Evolutionary conservation across 805 yeast genomes (phyloP).

Genomic region (Scheffersomyces amazonensis): DNA sequence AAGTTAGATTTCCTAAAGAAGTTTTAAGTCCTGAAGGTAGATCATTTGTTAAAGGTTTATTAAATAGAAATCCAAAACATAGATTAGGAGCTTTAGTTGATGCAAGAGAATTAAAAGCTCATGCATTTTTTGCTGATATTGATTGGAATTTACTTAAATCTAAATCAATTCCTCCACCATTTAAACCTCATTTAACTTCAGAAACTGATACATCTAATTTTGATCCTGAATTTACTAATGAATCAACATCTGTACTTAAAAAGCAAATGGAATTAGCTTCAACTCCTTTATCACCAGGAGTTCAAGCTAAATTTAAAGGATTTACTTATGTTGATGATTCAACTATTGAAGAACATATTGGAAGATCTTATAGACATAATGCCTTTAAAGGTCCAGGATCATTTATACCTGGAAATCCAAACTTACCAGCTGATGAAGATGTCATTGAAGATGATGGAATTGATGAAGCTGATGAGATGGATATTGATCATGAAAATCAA

Average conservation of each 20-base stretch:
- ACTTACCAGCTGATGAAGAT: slow-evolving; percentile 79
- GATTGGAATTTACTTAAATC: slow-evolving; percentile 81
- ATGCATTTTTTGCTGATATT: slow-evolving; percentile 86
- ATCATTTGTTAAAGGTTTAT: slow-evolving; percentile 89
- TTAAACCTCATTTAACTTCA: slow-evolving; percentile 85
- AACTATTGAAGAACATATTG: slow-evolving; percentile 81
- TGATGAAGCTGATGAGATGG: slow-evolving; percentile 44
- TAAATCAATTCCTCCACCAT: slow-evolving; percentile 93
- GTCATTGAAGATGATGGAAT: slow-evolving; percentile 70
- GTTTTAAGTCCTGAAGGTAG: slow-evolving; percentile 91
- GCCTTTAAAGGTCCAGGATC: slow-evolving; percentile 56
- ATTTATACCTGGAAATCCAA: slow-evolving; percentile 75
- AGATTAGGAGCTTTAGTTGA: slow-evolving; percentile 89
- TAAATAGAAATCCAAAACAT: slow-evolving; percentile 94
- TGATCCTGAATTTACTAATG: slow-evolving; percentile 95
- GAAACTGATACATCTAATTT: slow-evolving; percentile 96
- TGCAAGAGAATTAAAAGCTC: slow-evolving; percentile 89
- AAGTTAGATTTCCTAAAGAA: slow-evolving; percentile 95
- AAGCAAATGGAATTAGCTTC: slow-evolving; percentile 61
- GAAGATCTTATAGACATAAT: slow-evolving; percentile 32
- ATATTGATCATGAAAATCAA: slow-evolving; percentile 55
- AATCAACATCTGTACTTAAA: slow-evolving; percentile 78
- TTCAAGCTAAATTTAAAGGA: slow-evolving; percentile 95
- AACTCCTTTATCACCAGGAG: slow-evolving; percentile 89
- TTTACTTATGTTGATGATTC: slow-evolving; percentile 96